These are phyloP conservation scores for Fusarium subglutinans DNA, from an alignment of 2,329 filamentous ascomycete genomes.

Conservation along the genomic window DNA sequence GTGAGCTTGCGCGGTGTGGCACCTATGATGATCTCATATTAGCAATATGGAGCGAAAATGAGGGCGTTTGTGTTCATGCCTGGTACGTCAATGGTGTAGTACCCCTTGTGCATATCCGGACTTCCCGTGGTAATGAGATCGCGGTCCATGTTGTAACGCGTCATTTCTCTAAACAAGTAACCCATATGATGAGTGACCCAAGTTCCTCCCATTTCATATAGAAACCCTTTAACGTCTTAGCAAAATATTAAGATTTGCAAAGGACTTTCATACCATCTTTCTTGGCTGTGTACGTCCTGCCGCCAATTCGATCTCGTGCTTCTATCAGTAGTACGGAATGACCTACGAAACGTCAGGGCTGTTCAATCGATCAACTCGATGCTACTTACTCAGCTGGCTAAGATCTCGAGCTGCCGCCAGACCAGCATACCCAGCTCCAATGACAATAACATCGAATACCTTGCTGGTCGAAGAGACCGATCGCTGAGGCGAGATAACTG, in stretches of 20 bases:
- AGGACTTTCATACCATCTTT: neutral
- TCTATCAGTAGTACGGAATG: neutral
- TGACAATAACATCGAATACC: neutral
- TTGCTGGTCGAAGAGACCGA: fast-evolving
- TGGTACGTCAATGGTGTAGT: neutral
- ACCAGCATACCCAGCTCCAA: neutral
- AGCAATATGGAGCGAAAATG: fast-evolving
- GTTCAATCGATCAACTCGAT: no score
- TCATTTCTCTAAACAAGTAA: neutral
- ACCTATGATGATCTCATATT: fast-evolving
- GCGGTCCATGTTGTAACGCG: neutral
- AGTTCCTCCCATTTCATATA: neutral
- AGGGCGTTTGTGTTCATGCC: fast-evolving
- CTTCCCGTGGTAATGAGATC: neutral
- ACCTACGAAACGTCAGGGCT: neutral
- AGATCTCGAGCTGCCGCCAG: neutral
- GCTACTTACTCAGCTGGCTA: neutral
- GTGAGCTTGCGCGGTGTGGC: neutral
- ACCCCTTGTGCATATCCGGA: neutral
- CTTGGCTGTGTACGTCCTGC: neutral
- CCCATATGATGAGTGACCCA: neutral
- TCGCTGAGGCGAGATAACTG: neutral
- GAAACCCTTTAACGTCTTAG: neutral
- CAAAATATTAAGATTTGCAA: no score
- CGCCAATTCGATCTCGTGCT: neutral